Base-by-base conservation (phyloP, 1,139 yeast genomes). In the Geotrichum bryndzae region DNA sequence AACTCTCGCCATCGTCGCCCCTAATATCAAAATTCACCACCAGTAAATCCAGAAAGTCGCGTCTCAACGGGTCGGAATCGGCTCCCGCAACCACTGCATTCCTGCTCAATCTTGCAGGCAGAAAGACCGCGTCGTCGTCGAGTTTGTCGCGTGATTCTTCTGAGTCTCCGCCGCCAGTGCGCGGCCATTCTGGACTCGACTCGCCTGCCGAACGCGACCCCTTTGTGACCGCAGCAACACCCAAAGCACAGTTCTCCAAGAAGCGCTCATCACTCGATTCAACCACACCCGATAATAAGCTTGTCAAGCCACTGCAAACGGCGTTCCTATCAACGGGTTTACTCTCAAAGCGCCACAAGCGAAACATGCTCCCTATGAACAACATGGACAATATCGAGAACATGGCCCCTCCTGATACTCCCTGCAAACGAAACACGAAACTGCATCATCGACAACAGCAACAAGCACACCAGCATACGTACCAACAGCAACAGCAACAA, bases 291-390 rank as follows among this genome's bases (percentile, higher is more conserved):
- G 65, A 82, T 27, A 90, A 86, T 73, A 83, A 84, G 66, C 83
- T 84, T 61, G 96, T 88, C 38, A 88, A 87, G 70, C 96, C 97
- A 2, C 79, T 89, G 56, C 96, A 89, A 72, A 86, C 94, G 0
- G 96, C 95, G n/a, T 90, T 90, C 73, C 81, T 84, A 73, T 84
- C 92, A 4, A 78, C 88, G 0, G 96, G 96, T 0, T 77, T 90
- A 54, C 74, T 86, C 63, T 88, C 92, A 64, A 90, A 90, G 75
- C 85, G 83, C 65, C 41, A 35, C 41, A 35, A 35, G 13, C 41
- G 41, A 4, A 35, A 35, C n/a, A 35, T 35, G 41, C 41, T 35
- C 41, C 13, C 41, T 11, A 10, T 35, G 4, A 35, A 35, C 41
- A 35, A 35, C 10, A 4, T 35, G 10, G 41, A 35, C n/a, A 35